Evolutionary conservation across 1,284 basidiomycete species (phyloP).

Genomic region (Chondrostereum purpureum): DNA sequence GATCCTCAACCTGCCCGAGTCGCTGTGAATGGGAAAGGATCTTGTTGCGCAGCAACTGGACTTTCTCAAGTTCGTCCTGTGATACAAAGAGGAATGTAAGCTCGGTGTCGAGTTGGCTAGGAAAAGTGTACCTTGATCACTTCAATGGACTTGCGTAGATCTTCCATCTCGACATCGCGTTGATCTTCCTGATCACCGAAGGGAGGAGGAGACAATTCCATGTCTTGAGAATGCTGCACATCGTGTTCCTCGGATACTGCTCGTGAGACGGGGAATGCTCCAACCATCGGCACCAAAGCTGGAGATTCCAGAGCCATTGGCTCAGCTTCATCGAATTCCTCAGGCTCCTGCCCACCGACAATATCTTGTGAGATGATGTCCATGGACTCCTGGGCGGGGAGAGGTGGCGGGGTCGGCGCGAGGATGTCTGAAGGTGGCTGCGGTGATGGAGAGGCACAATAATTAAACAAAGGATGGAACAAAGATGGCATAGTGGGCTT

Average conservation of each 20-base stretch:
- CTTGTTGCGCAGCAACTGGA: conserved; percentile 26
- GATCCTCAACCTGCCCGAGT: conserved; percentile 35
- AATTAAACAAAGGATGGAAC: not conserved
- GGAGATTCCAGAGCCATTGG: not conserved
- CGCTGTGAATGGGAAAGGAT: conserved; percentile 36
- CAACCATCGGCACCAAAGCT: not conserved
- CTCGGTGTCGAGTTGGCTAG: not conserved
- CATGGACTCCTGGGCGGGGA: not conserved
- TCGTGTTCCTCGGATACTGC: not conserved
- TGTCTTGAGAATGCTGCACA: no score
- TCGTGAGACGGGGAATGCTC: not conserved
- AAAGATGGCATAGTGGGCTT: conserved; percentile 10
- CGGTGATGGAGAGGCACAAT: not conserved
- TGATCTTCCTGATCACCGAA: no score
- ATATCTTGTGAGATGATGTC: no score
- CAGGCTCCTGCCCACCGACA: not conserved
- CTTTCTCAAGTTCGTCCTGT: conserved; percentile 29
- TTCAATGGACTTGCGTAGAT: no score
- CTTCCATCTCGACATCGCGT: no score
- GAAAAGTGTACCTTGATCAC: not conserved
- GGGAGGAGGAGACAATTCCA: no score
- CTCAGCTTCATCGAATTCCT: not conserved
- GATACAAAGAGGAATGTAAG: not conserved
- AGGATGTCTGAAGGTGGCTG: not conserved
- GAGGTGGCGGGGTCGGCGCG: not conserved